phyloP scores from a whole-genome alignment of 169 alveolate genomes.

The Cryptosporidium ryanae region DNA sequence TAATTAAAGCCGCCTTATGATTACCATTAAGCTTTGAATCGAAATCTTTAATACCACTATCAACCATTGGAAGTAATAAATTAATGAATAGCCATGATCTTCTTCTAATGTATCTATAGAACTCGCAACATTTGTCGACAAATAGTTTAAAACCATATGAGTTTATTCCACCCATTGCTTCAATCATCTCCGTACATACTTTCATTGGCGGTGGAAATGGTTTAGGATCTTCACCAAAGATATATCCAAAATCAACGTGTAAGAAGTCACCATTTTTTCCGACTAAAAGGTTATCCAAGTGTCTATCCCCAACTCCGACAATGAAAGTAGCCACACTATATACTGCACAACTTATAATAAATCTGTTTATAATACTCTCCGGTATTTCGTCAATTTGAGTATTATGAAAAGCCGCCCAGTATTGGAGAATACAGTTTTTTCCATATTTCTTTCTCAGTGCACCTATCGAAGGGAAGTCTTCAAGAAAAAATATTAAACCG shows the following conservation, averaged over 20 bases:
- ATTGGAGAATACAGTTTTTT: slow-evolving; percentile 76
- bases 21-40: slow-evolving; percentile 78
- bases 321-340: slow-evolving; percentile 96
- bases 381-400: slow-evolving; percentile 47
- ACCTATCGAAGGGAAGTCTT: slow-evolving; percentile 78
- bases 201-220: slow-evolving; percentile 94
- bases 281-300: slow-evolving; percentile 96
- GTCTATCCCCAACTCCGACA: slow-evolving; percentile 99
- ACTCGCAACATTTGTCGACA: slow-evolving; percentile 83
- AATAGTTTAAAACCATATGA: slow-evolving; percentile 86
- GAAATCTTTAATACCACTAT: slow-evolving; percentile 92
- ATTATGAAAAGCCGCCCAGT: slow-evolving; percentile 67
- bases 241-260: slow-evolving; percentile 98
- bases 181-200: slow-evolving; percentile 91
- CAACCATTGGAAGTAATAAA: slow-evolving; percentile 91
- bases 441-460: slow-evolving; percentile 74
- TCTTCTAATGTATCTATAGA: slow-evolving; percentile 85
- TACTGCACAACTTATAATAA: slow-evolving; percentile 96
- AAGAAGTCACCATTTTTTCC: slow-evolving; percentile 92
- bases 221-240: slow-evolving; percentile 93
- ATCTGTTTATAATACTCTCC: slow-evolving; percentile 81
- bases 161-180: slow-evolving; percentile 94
- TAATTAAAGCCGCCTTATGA: slow-evolving; percentile 71
- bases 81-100: slow-evolving; percentile 88
- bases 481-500: slow-evolving; percentile 86